Evolutionary conservation across 176 grass and related monocot genomes (phyloP).

Genomic region (Guadua angustifolia): DNA sequence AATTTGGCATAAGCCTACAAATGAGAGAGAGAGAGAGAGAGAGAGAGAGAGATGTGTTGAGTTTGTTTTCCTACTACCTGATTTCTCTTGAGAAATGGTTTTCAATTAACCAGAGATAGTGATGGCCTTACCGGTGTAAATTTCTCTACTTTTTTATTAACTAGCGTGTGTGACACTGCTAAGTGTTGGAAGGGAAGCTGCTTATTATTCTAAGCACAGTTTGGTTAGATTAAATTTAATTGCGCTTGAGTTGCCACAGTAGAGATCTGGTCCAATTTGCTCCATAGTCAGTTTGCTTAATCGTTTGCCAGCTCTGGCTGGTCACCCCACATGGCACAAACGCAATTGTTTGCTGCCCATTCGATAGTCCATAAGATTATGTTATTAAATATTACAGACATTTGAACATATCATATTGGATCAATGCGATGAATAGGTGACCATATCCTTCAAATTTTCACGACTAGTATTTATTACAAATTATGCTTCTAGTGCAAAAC

Average conservation of each 20-base stretch:
- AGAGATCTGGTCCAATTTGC: slow-evolving; percentile 49
- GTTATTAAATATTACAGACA: slow-evolving; percentile 33
- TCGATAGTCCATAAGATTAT: slow-evolving; percentile 40
- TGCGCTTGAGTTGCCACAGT: slow-evolving; percentile 49
- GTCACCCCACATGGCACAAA: slow-evolving; percentile 31
- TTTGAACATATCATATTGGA: slow-evolving; percentile 22
- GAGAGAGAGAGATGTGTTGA: slow-evolving; percentile 7
- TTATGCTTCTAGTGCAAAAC: not conserved
- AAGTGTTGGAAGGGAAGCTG: slow-evolving; percentile 36
- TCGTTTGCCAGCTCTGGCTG: slow-evolving; percentile 10
- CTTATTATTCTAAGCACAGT: slow-evolving; percentile 37
- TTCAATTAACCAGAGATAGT: slow-evolving; percentile 35
- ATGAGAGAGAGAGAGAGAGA: slow-evolving; percentile 17
- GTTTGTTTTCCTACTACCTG: slow-evolving; percentile 11
- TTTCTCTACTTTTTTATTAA: slow-evolving; percentile 37
- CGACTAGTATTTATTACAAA: not conserved
- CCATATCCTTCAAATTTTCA: not conserved
- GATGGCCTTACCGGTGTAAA: slow-evolving; percentile 35
- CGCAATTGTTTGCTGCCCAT: slow-evolving; percentile 20
- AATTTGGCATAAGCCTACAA: slow-evolving; percentile 7
- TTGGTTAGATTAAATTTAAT: slow-evolving; percentile 45
- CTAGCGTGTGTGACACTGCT: slow-evolving; percentile 46
- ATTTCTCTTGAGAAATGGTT: slow-evolving; percentile 27
- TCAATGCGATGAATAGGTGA: not conserved
- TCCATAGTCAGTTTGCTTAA: slow-evolving; percentile 34